Percentiles rank a stretch among this genome's conserved stretches.
Evolutionary conservation across 2,329 filamentous ascomycete genomes (phyloP).

Genomic region (Cladophialophora exuberans): DNA sequence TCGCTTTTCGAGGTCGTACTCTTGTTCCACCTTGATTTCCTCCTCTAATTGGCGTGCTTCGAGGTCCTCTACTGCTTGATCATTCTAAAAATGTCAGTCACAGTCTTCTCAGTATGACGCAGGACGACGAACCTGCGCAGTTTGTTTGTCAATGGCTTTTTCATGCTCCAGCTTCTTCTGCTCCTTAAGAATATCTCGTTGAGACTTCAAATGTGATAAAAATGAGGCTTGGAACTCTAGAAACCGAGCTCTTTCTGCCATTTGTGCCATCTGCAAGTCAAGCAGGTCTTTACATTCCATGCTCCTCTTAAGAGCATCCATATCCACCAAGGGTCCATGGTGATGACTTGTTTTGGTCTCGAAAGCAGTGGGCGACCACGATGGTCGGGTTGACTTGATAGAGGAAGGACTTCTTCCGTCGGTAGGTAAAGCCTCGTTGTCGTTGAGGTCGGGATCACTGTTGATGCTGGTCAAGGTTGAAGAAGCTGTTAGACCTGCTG

Average conservation of each 20-base stretch:
- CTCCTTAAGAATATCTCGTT: conserved; percentile 32
- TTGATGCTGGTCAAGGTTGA: conserved; percentile 26
- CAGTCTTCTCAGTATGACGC: background rate
- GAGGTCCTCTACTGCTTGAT: conserved; percentile 39
- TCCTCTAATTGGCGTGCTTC: conserved; percentile 49
- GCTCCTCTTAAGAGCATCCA: conserved; percentile 28
- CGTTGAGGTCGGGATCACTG: conserved; percentile 23
- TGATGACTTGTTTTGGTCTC: conserved; percentile 21
- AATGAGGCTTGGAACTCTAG: conserved; percentile 30
- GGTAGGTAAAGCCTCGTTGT: conserved; percentile 15
- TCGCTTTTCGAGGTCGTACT: conserved; percentile 48
- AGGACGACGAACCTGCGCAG: conserved; percentile 40
- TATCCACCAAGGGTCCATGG: conserved; percentile 16
- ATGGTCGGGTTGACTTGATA: conserved; percentile 28
- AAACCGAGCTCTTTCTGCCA: conserved; percentile 33
- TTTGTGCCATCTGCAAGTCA: conserved; percentile 27
- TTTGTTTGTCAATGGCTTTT: conserved; percentile 40
- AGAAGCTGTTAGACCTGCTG: conserved; percentile 17
- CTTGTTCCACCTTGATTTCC: conserved; percentile 49
- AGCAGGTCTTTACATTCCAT: conserved; percentile 31
- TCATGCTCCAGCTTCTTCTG: conserved; percentile 39
- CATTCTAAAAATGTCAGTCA: conserved; percentile 39
- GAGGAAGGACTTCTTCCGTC: conserved; percentile 24
- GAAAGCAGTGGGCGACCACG: conserved; percentile 26
- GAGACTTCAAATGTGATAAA: conserved; percentile 22